A percentile compares a stretch with the other conserved stretches of the same genome.
Conservation (phyloP, 305 asterid species). For the Fraxinus baroniana region DNA sequence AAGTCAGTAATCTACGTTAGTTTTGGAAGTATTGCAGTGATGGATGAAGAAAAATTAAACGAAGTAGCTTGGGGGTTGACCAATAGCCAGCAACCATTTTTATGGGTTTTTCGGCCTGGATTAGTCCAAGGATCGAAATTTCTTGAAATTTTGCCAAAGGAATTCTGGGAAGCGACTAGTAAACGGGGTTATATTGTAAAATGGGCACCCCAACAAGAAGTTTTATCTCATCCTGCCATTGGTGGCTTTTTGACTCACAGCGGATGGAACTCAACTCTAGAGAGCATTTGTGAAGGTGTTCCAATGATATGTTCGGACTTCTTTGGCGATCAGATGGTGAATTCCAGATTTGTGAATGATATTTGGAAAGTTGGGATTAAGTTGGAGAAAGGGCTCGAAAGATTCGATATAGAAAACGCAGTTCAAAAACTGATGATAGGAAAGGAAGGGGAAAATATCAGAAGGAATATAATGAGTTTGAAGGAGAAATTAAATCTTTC, state of each 20-base stretch:
- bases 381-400: conserved; percentile 43
- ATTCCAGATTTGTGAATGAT: conserved; percentile 41
- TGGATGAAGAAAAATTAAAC: conserved; percentile 23
- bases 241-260: conserved; percentile 59
- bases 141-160: conserved; percentile 28
- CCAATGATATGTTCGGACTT: conserved; percentile 52
- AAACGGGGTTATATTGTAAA: conserved; percentile 38
- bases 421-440: conserved; percentile 31
- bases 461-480: conserved; percentile 26
- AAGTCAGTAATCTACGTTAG: conserved; percentile 55
- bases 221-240: conserved; percentile 43
- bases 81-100: conserved; percentile 41
- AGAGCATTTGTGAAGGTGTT: conserved; percentile 53
- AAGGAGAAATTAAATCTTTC: conserved; percentile 30
- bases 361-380: conserved; percentile 48
- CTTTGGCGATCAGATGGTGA: conserved; percentile 49
- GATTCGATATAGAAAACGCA: conserved; percentile 37
- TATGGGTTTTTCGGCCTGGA: conserved; percentile 57
- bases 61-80: conserved; percentile 54
- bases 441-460: conserved; percentile 38
- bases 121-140: conserved; percentile 35
- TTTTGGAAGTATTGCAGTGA: conserved; percentile 50
- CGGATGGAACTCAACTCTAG: conserved; percentile 62
- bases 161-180: conserved; percentile 21
- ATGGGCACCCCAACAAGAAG: conserved; percentile 62